Evolutionary conservation across 2,329 filamentous ascomycete species (phyloP).

Genomic region (Colletotrichum siamense): DNA sequence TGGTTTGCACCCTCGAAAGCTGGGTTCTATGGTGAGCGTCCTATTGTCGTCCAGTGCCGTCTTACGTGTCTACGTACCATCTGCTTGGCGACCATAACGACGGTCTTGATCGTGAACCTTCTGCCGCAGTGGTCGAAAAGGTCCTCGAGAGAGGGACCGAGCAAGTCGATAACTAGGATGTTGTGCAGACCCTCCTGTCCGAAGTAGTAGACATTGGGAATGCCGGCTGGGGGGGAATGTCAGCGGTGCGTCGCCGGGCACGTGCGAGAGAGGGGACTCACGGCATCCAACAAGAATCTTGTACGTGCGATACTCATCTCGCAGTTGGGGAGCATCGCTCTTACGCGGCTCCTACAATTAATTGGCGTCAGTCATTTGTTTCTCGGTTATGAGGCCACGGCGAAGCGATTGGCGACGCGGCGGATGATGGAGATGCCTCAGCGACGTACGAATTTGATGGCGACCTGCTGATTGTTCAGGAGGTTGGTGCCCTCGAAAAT

Average conservation of each 20-base stretch:
- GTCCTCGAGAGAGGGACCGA: slow-evolving; percentile 94
- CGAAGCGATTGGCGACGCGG: background rate
- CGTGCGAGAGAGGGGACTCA: slow-evolving; percentile 60
- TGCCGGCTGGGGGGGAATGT: slow-evolving; percentile 71
- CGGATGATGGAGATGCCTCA: background rate
- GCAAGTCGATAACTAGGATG: slow-evolving; percentile 95
- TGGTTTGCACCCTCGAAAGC: slow-evolving; percentile 89
- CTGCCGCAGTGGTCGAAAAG: slow-evolving; percentile 97
- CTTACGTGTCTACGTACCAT: slow-evolving; percentile 67
- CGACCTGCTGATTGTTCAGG: slow-evolving; percentile 98
- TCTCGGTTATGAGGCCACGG: background rate
- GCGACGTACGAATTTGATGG: slow-evolving; percentile 93
- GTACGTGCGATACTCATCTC: slow-evolving; percentile 99
- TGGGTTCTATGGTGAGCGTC: slow-evolving; percentile 34
- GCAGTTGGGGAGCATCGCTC: slow-evolving; percentile 95
- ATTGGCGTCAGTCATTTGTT: slow-evolving; percentile 4
- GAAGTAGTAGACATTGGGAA: slow-evolving; percentile 99
- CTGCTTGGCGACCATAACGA: slow-evolving; percentile 99
- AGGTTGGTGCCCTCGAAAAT: slow-evolving; percentile 99
- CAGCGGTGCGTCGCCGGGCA: background rate
- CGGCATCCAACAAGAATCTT: slow-evolving; percentile 99
- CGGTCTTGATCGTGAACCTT: slow-evolving; percentile 95
- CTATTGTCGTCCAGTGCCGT: too few relatives aligned
- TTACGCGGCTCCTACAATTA: slow-evolving; percentile 87
- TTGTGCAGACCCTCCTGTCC: slow-evolving; percentile 98